Percentiles rank a stretch among this genome's conserved stretches.
These are phyloP conservation scores for Tulasnella sp. DNA, from an alignment of 768 basidiomycete genomes.

Conservation along the genomic window DNA sequence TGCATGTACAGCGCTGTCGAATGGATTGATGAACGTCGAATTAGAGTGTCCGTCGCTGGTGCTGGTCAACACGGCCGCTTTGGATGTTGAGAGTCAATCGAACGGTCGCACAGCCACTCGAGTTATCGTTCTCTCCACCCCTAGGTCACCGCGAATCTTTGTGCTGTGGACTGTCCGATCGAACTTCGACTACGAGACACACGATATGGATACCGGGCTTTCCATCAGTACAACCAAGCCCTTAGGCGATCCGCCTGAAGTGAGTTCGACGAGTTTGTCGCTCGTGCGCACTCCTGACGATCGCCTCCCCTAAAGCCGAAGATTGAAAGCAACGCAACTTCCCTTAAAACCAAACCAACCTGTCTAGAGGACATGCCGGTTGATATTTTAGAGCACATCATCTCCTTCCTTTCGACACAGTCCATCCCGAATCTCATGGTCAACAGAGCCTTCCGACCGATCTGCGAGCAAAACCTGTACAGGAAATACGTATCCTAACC, in stretches of 20 bases:
- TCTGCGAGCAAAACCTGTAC: background rate
- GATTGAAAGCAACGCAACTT: background rate
- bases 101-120: too few relatives aligned
- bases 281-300: background rate
- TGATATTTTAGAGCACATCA: background rate
- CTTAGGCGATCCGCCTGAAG: too few relatives aligned
- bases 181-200: too few relatives aligned
- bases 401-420: background rate
- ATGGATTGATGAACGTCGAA: background rate
- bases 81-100: too few relatives aligned
- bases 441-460: background rate
- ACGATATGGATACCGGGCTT: too few relatives aligned
- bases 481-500: background rate
- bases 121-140: too few relatives aligned
- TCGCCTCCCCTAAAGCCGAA: background rate
- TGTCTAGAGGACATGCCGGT: background rate
- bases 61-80: too few relatives aligned
- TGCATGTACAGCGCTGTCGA: background rate
- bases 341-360: background rate
- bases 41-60: too few relatives aligned
- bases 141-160: too few relatives aligned
- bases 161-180: too few relatives aligned
- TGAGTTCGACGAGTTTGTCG: too few relatives aligned
- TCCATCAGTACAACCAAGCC: too few relatives aligned
- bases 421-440: background rate